Evolutionary conservation across 768 basidiomycete species (phyloP), one percentile per base, ranked within the genome.

Genomic region (Floccularia luteovirens): DNA sequence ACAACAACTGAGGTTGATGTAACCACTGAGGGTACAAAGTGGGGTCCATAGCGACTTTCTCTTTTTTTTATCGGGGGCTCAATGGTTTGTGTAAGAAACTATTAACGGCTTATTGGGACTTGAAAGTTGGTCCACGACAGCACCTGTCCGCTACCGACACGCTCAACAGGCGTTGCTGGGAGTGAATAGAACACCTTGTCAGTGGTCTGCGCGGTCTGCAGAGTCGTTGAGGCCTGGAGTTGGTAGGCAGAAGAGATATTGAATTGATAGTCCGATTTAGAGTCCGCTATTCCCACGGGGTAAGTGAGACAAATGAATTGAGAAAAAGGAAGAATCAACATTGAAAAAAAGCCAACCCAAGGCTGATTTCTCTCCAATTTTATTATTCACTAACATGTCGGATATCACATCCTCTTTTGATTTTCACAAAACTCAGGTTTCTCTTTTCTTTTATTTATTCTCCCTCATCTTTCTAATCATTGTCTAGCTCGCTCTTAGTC

Each of bases 401-500:
- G 56, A 38, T 36, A 48, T 8, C 49, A 50, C 13, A 44, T 22
- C 35, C 21, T 25, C 42, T 34, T 39, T 38, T 36, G 24, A 27
- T 23, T 35, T 42, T 33, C 41, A 43, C 42, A 48, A 42, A 44
- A 24, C 13, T 13, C 5, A 39, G 14, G 17, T 24, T 5, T 39
- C 14, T 28, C 25, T 37, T 23, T 10, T 23, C 8, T 23, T 19
- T 37, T 6, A 8, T 37, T 37, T 19, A 37, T 19, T 37, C 25
- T 30, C 31, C 25, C 12, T 25, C 35, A 39, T 28, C 17, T n/a
- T 38, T 43, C 20, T 31, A 22, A 43, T 43, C 41, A 47, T 40
- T 42, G 49, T 16, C 38, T 30, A 85, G 82, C 70, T 84, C 57
- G 67, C 72, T 24, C 55, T 61, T 22, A 70, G 72, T 49, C 65